A percentile compares a stretch with the other conserved stretches of the same genome.
phyloP scores from a whole-genome alignment of 768 basidiomycete genomes.

The Mycena kentingensis region DNA sequence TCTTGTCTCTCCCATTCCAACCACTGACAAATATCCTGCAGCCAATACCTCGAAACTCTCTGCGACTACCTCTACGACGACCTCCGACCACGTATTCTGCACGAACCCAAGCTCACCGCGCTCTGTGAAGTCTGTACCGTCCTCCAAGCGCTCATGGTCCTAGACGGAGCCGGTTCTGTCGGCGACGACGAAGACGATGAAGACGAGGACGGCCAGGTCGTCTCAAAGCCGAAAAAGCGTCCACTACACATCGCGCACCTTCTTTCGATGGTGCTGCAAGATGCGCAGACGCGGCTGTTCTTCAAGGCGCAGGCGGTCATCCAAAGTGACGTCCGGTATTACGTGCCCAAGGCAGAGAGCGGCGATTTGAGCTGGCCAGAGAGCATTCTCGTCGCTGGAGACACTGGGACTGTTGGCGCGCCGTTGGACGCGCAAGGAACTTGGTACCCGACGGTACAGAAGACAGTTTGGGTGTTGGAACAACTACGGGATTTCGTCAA shows the following conservation, averaged over 20 bases:
- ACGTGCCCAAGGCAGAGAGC: slow-evolving; percentile 74
- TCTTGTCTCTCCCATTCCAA: neutral
- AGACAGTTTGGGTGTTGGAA: slow-evolving; percentile 88
- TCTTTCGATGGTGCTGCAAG: slow-evolving; percentile 88
- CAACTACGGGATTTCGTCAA: slow-evolving; percentile 92
- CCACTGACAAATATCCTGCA: slow-evolving; percentile 30
- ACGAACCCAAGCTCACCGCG: slow-evolving; percentile 82
- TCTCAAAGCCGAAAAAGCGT: slow-evolving; percentile 38
- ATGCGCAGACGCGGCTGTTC: slow-evolving; percentile 92
- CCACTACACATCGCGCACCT: slow-evolving; percentile 78
- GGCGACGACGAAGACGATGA: slow-evolving; percentile 35
- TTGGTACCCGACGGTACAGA: slow-evolving; percentile 90
- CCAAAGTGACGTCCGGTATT: slow-evolving; percentile 85
- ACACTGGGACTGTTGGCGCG: slow-evolving; percentile 36
- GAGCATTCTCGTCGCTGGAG: slow-evolving; percentile 38
- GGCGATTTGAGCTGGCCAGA: neutral
- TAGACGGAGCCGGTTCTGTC: slow-evolving; percentile 58
- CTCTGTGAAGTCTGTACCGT: slow-evolving; percentile 96
- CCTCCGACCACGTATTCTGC: slow-evolving; percentile 90
- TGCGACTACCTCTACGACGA: slow-evolving; percentile 96
- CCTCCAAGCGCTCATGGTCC: slow-evolving; percentile 91
- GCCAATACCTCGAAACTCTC: slow-evolving; percentile 85
- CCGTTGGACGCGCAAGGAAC: slow-evolving; percentile 75
- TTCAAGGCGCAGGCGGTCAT: slow-evolving; percentile 95
- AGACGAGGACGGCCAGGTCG: slow-evolving; percentile 24